Base-by-base conservation (phyloP, 2,329 filamentous ascomycete species). In the Fusarium sp. region DNA sequence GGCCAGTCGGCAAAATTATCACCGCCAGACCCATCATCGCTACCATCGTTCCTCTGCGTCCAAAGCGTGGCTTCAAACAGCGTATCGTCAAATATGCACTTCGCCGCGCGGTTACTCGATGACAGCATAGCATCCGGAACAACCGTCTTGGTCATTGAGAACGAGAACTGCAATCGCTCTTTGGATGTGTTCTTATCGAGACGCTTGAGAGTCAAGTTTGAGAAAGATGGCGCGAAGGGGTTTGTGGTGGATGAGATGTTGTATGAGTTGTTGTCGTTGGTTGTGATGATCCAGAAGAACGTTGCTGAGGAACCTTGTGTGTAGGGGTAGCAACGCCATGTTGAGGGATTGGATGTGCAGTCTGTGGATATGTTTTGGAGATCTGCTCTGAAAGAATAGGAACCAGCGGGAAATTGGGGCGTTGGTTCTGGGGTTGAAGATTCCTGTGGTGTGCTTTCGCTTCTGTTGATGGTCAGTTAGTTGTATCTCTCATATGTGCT, bases 291-390 rank as follows among this genome's bases (percentile, higher is more conserved):
- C 89, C 89, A 92, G 75, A 87, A 84, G 77, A 91, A 90, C 9
- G 83, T 86, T 0, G 86, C 82, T 7, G 83, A 75, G 5, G 80
- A 79, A 21, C 81, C 79, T 14, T 68, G 49, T 6, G 78, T 78
- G 73, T 85, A 87, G 2, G 89, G 88, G 64, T 85, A 87, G 80
- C 90, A 92, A 57, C 82, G 82, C 88, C 89, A 92, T 2, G 88
- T 88, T 7, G 82, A 78, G 0, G 85, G 69, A 69, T 87, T 85
- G 16, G 86, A 83, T 1, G 88, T 89, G 78, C 90, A 92, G 50
- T 82, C 82, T 9, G 87, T 85, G 18, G 80, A 78, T 4, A 85
- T 79, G 7, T 81, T 85, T 51, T 83, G 81, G 41, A 92, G 85
- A 62, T 85, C 86, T 23, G 88, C 88, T 9, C 85, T 81, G 70